A percentile compares a stretch with the other conserved stretches of the same genome.
phyloP scores from a whole-genome alignment of 139 green algal species.

The Coelastrella sp. region DNA sequence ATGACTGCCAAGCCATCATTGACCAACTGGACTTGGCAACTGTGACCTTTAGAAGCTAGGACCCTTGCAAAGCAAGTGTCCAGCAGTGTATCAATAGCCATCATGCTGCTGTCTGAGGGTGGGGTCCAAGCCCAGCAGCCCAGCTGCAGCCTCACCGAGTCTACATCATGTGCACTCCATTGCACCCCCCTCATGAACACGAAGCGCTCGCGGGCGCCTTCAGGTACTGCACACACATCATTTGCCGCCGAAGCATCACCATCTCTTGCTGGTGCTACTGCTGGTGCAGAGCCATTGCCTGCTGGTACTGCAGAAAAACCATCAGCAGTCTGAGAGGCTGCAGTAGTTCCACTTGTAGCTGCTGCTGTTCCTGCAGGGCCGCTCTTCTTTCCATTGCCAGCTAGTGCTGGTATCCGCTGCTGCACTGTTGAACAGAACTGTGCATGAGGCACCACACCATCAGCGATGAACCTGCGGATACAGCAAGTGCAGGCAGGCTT shows the following conservation, averaged over 20 bases:
- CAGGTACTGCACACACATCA: not conserved
- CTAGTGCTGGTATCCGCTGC: not conserved
- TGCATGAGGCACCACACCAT: constrained; percentile 5
- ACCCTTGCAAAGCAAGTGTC: too few relatives aligned
- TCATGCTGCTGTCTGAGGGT: too few relatives aligned
- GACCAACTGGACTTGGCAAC: too few relatives aligned
- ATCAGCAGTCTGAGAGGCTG: not conserved
- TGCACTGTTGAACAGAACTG: constrained; percentile 20
- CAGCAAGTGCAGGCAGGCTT: not conserved
- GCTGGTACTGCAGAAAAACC: not conserved
- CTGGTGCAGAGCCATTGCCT: not conserved
- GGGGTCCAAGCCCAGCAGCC: too few relatives aligned
- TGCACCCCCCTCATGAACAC: constrained; percentile 68
- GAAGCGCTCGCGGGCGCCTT: constrained; percentile 46
- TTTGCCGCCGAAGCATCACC: too few relatives aligned
- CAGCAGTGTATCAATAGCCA: too few relatives aligned
- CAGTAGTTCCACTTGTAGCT: not conserved
- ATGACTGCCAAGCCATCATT: too few relatives aligned
- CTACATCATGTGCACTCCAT: constrained; percentile 54
- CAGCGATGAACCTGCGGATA: constrained; percentile 22
- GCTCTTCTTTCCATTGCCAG: not conserved
- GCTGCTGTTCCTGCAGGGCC: not conserved
- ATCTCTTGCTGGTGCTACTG: not conserved
- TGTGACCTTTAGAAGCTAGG: too few relatives aligned
- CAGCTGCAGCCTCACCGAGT: constrained; percentile 35